phyloP scores from a whole-genome alignment of 2,329 filamentous ascomycete genomes.

The Chalaropsis thielavioides region DNA sequence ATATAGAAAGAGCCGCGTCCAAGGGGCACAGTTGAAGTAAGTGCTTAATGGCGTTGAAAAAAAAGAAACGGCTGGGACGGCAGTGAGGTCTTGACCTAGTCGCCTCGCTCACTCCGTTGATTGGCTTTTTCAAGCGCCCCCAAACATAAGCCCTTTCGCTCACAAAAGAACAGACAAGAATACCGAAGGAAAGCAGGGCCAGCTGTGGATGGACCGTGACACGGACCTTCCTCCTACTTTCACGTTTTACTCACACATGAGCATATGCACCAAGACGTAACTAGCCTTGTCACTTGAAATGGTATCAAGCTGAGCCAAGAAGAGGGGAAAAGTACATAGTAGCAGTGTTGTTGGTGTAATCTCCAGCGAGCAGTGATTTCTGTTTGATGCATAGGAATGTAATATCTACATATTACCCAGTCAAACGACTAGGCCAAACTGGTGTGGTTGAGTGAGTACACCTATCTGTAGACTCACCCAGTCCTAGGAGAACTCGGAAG shows the following conservation, averaged over 20 bases:
- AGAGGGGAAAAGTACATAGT: not conserved
- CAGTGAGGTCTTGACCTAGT: not conserved
- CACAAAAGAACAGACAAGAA: not conserved
- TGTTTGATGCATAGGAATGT: not conserved
- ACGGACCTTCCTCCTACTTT: slow-evolving; percentile 2
- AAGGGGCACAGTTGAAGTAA: not conserved
- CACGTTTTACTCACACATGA: not conserved
- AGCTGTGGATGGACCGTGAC: not conserved
- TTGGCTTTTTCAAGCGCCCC: not conserved
- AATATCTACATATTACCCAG: not conserved
- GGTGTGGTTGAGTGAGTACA: not conserved
- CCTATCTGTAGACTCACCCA: too few relatives aligned
- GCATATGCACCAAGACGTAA: not conserved
- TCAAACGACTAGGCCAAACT: not conserved
- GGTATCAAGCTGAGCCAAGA: not conserved
- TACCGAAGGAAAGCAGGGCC: not conserved
- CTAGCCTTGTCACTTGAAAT: not conserved
- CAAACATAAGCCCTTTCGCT: not conserved
- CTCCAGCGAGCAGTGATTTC: not conserved
- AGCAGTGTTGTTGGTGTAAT: not conserved
- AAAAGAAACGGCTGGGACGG: not conserved
- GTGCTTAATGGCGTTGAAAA: not conserved
- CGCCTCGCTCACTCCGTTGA: not conserved
- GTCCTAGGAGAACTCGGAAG: not conserved
- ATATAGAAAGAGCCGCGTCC: not conserved